These are phyloP conservation scores for Chaetothyriales sp. DNA, from an alignment of 2,329 filamentous ascomycete species.

Conservation along the genomic window DNA sequence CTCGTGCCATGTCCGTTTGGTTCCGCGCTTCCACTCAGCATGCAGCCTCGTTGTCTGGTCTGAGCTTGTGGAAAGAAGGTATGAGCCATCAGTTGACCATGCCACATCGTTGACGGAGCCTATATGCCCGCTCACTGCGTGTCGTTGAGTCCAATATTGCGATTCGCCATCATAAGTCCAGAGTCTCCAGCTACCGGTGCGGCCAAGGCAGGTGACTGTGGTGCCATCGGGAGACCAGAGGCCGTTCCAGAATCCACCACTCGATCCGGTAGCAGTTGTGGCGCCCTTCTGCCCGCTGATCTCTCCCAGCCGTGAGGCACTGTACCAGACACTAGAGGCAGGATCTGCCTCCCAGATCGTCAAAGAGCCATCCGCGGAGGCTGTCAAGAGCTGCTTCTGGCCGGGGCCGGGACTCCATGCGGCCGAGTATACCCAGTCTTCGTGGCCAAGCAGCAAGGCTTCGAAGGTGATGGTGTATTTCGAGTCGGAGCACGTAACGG, in stretches of 20 bases:
- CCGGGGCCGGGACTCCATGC: slow-evolving; percentile 50
- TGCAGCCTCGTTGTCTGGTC: slow-evolving; percentile 90
- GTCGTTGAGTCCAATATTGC: slow-evolving; percentile 61
- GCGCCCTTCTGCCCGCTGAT: slow-evolving; percentile 91
- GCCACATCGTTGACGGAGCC: slow-evolving; percentile 66
- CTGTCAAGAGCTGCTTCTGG: slow-evolving; percentile 63
- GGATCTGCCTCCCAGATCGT: slow-evolving; percentile 83
- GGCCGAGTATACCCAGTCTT: slow-evolving; percentile 95
- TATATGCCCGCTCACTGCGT: slow-evolving; percentile 74
- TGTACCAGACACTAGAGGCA: slow-evolving; percentile 80
- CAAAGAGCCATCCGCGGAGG: slow-evolving; percentile 89
- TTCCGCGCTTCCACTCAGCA: slow-evolving; percentile 55
- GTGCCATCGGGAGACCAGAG: slow-evolving; percentile 72
- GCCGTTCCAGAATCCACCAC: slow-evolving; percentile 91
- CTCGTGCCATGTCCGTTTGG: slow-evolving; percentile 67
- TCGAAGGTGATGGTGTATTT: slow-evolving; percentile 83
- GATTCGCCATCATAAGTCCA: slow-evolving; percentile 54
- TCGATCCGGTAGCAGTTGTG: slow-evolving; percentile 88
- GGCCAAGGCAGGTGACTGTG: slow-evolving; percentile 58
- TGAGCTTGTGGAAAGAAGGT: slow-evolving; percentile 73
- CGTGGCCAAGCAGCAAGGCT: slow-evolving; percentile 81
- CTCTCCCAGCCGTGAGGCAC: slow-evolving; percentile 71
- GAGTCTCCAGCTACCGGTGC: slow-evolving; percentile 83
- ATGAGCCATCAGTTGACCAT: slow-evolving; percentile 71
- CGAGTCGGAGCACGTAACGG: slow-evolving; percentile 46